Conservation (phyloP, 179 eudicot species). For the Silene vulgaris region DNA sequence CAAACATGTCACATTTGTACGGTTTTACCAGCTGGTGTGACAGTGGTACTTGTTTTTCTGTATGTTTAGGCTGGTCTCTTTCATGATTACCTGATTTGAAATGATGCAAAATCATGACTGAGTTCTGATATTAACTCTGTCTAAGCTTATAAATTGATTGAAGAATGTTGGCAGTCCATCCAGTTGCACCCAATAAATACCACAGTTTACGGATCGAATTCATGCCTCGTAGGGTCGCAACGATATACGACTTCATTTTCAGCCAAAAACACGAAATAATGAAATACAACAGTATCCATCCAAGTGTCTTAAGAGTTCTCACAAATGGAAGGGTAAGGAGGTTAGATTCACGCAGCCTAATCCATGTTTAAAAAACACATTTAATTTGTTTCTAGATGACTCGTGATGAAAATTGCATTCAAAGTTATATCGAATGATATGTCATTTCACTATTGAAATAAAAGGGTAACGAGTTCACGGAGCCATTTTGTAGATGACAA, state of each 20-base stretch:
- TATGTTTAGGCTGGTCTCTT: slow-evolving; percentile 2
- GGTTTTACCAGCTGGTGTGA: slow-evolving; percentile 14
- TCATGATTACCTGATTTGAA: slow-evolving; percentile 17
- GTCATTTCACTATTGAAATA: too few species aligned
- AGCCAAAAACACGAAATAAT: not conserved
- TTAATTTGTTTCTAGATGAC: too few species aligned
- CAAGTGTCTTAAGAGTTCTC: too few species aligned
- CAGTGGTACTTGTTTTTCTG: not conserved
- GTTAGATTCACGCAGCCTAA: too few species aligned
- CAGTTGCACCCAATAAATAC: not conserved
- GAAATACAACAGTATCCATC: too few species aligned
- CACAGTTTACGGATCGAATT: not conserved
- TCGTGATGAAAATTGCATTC: too few species aligned
- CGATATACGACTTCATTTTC: not conserved
- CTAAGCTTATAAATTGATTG: not conserved
- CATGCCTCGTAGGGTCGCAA: not conserved
- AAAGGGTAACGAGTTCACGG: not conserved
- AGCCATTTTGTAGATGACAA: not conserved
- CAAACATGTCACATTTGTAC: slow-evolving; percentile 12
- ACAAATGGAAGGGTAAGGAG: too few species aligned
- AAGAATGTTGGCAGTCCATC: too few species aligned
- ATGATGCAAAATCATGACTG: not conserved
- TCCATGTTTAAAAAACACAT: too few species aligned
- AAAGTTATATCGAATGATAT: too few species aligned
- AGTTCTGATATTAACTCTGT: not conserved